A percentile compares a stretch with the other conserved stretches of the same genome.
Evolutionary conservation across 345 rosid genomes (phyloP).

Genomic region (Eucalyptus shirleyi): DNA sequence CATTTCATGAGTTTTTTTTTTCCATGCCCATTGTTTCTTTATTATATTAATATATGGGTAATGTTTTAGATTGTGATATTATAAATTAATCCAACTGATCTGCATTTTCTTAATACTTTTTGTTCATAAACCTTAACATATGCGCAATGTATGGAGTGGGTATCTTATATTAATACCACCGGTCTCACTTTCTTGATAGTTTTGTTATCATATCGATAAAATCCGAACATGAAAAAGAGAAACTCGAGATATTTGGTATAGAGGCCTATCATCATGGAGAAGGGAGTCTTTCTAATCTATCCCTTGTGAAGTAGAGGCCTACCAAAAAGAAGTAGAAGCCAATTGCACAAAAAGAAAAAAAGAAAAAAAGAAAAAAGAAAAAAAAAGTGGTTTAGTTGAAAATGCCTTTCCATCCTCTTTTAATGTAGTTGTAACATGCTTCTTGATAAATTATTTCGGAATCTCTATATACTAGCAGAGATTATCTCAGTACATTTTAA

Average conservation of each 20-base stretch:
- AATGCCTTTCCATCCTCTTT: not conserved
- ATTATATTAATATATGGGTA: no score
- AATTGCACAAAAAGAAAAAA: not conserved
- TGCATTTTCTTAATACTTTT: not conserved
- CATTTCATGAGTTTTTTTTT: not conserved
- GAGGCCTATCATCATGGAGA: not conserved
- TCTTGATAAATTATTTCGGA: not conserved
- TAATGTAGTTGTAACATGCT: not conserved
- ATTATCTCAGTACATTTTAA: not conserved
- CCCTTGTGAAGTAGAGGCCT: not conserved
- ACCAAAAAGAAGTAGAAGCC: not conserved
- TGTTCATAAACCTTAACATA: not conserved
- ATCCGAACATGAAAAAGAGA: not conserved
- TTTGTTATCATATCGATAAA: not conserved
- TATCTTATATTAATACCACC: not conserved
- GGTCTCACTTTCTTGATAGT: not conserved
- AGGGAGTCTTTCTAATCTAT: not conserved
- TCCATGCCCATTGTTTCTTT: not conserved
- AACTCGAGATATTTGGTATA: not conserved
- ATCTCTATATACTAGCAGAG: not conserved
- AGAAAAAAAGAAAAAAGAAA: accelerated
- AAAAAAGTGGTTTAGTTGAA: not conserved
- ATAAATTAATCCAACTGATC: not conserved
- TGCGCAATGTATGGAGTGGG: accelerated
- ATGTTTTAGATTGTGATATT: not conserved